A percentile compares a stretch with the other conserved stretches of the same genome.
These are phyloP conservation scores for Apocynum venetum DNA, from an alignment of 257 asterid genomes.

Conservation along the genomic window DNA sequence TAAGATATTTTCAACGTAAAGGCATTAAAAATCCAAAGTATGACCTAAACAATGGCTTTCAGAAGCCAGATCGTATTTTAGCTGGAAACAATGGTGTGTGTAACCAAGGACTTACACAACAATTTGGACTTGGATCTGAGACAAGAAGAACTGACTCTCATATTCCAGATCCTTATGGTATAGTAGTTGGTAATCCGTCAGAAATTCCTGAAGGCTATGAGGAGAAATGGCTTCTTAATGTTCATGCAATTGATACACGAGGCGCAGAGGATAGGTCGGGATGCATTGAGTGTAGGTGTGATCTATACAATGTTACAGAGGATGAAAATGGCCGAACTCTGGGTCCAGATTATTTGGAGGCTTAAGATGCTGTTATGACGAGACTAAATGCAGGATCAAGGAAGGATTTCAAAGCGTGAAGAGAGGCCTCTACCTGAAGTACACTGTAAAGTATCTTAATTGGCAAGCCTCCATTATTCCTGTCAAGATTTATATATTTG, in stretches of 20 bases:
- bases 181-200: conserved; percentile 55
- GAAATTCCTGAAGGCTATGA: conserved; percentile 62
- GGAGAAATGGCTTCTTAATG: conserved; percentile 66
- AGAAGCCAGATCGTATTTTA: conserved; percentile 25
- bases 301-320: conserved; percentile 56
- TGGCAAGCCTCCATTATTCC: conserved; percentile 41
- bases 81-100: conserved; percentile 58
- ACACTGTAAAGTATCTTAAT: conserved; percentile 38
- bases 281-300: conserved; percentile 80
- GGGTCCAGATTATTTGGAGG: conserved; percentile 55
- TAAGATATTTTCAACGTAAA: conserved; percentile 39
- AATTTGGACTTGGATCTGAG: conserved; percentile 90
- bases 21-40: conserved; percentile 17
- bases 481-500: conserved; percentile 37
- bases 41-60: conserved; percentile 15
- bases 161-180: conserved; percentile 76
- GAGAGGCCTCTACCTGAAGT: conserved; percentile 45
- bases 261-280: conserved; percentile 64
- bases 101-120: conserved; percentile 43
- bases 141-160: conserved; percentile 55
- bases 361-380: conserved; percentile 65
- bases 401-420: conserved; percentile 37
- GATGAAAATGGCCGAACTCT: conserved; percentile 31
- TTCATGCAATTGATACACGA: conserved; percentile 83
- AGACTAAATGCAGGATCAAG: conserved; percentile 46